Evolutionary conservation across 2,329 filamentous ascomycete species (phyloP).

Genomic region (Microcyclospora pomicola): DNA sequence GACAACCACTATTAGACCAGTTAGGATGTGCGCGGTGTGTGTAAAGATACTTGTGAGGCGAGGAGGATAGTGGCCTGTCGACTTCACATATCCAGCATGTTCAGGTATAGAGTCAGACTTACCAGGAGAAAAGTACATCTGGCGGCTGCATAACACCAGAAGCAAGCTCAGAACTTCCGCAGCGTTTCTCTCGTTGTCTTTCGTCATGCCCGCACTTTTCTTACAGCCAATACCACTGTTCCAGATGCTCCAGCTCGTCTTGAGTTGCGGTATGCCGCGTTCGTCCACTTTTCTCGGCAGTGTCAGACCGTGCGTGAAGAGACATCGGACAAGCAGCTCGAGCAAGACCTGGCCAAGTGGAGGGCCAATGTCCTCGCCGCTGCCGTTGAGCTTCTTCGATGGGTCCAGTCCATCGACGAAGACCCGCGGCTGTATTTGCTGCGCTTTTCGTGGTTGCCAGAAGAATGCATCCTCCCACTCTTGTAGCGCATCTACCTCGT

Average conservation of each 20-base stretch:
- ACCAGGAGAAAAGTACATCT: conserved; percentile 83
- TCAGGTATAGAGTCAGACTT: no score
- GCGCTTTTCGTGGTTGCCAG: conserved; percentile 42
- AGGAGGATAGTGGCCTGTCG: no score
- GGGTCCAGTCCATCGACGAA: conserved; percentile 27
- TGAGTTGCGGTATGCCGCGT: conserved; percentile 13
- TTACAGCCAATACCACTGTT: conserved; percentile 96
- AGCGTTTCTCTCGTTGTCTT: conserved; percentile 84
- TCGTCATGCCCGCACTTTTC: conserved; percentile 71
- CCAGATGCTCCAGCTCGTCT: conserved; percentile 91
- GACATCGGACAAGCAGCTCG: conserved; percentile 72
- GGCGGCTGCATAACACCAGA: conserved; percentile 73
- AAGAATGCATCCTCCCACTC: conserved; percentile 90
- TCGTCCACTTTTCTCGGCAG: conserved; percentile 40
- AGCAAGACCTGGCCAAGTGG: conserved; percentile 86
- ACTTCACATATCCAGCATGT: no score
- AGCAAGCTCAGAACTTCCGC: conserved; percentile 80
- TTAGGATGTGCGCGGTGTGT: no score
- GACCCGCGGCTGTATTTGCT: conserved; percentile 11
- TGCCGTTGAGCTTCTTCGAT: conserved; percentile 37
- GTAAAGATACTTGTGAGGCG: no score
- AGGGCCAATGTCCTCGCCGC: conserved; percentile 55
- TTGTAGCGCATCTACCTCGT: conserved; percentile 72
- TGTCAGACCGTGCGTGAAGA: conserved; percentile 87
- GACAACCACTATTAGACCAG: no score